phyloP scores from a whole-genome alignment of 306 rosid species.

The Glycine tomentella region DNA sequence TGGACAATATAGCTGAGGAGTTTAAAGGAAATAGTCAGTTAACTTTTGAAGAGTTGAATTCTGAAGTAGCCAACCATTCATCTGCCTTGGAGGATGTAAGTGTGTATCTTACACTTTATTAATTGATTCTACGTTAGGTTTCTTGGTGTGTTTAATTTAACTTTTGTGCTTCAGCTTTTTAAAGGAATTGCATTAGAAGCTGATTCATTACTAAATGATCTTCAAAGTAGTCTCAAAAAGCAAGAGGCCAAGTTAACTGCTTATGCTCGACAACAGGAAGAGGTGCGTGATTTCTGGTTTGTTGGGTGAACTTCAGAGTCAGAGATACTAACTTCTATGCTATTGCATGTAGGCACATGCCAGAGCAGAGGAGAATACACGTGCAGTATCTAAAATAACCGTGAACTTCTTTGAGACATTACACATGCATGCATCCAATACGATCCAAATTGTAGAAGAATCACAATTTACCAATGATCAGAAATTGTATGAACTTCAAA shows the following conservation, averaged over 20 bases:
- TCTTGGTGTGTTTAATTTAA: conserved; percentile 48
- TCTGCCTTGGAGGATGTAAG: conserved; percentile 90
- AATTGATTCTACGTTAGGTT: conserved; percentile 16
- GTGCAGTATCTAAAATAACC: conserved; percentile 85
- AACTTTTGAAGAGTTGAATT: conserved; percentile 78
- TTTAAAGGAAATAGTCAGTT: conserved; percentile 81
- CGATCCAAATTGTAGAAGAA: conserved; percentile 86
- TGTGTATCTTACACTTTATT: conserved; percentile 16
- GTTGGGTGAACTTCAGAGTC: conserved; percentile 26
- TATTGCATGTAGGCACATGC: conserved; percentile 78
- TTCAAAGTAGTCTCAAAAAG: conserved; percentile 84
- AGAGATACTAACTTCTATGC: conserved; percentile 40
- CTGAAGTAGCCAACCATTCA: conserved; percentile 91
- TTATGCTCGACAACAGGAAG: conserved; percentile 87
- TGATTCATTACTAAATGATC: conserved; percentile 80
- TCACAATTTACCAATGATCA: conserved; percentile 78
- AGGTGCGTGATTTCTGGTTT: conserved; percentile 60
- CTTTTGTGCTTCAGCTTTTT: conserved; percentile 74
- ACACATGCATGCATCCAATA: conserved; percentile 81
- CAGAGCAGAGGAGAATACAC: conserved; percentile 88
- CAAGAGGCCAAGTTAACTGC: conserved; percentile 87
- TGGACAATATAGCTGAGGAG: conserved; percentile 82
- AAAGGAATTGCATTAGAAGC: conserved; percentile 95
- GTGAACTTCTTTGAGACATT: conserved; percentile 83
- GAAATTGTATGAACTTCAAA: conserved; percentile 81